A percentile compares a stretch with the other conserved stretches of the same genome.
These are phyloP conservation scores for Phytophthora crassamura DNA, from an alignment of 352 stramenopile species.

Conservation along the genomic window DNA sequence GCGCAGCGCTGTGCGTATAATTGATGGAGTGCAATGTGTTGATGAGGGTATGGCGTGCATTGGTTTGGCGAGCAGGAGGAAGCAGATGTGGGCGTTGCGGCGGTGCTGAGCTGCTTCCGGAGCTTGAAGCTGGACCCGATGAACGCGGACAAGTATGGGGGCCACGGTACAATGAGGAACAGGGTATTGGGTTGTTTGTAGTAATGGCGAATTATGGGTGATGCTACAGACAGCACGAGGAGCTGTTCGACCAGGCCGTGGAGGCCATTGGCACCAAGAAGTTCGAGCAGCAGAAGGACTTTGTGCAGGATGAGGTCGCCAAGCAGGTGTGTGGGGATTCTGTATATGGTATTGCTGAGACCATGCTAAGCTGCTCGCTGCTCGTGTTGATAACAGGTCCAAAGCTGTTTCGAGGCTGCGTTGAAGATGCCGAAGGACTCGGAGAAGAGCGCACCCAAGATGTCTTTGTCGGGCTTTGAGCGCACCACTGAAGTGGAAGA, in stretches of 20 bases:
- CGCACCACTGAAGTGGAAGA: slow-evolving; percentile 40
- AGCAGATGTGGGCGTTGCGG: slow-evolving; percentile 76
- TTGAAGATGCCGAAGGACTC: slow-evolving; percentile 55
- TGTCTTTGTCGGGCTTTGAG: slow-evolving; percentile 78
- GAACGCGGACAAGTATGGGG: slow-evolving; percentile 57
- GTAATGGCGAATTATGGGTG: slow-evolving; percentile 6
- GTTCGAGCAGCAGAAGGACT: slow-evolving; percentile 83
- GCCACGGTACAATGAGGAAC: not conserved
- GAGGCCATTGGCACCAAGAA: slow-evolving; percentile 74
- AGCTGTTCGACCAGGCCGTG: slow-evolving; percentile 83
- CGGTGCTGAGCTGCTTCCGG: slow-evolving; percentile 83
- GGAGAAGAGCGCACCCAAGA: slow-evolving; percentile 39
- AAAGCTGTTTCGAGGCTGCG: slow-evolving; percentile 66
- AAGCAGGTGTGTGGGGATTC: slow-evolving; percentile 48
- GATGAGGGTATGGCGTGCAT: not conserved
- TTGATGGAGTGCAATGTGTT: not conserved
- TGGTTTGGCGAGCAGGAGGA: slow-evolving; percentile 60
- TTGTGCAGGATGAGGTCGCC: slow-evolving; percentile 67
- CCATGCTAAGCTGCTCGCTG: not conserved
- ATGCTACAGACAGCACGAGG: slow-evolving; percentile 58
- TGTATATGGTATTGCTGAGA: not conserved
- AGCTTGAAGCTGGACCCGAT: slow-evolving; percentile 57
- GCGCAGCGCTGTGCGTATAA: not conserved
- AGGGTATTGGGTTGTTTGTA: not conserved
- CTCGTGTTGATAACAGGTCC: slow-evolving; percentile 33